Conservation (phyloP, 2,329 filamentous ascomycete species). For the Pyrenochaeta sp. region DNA sequence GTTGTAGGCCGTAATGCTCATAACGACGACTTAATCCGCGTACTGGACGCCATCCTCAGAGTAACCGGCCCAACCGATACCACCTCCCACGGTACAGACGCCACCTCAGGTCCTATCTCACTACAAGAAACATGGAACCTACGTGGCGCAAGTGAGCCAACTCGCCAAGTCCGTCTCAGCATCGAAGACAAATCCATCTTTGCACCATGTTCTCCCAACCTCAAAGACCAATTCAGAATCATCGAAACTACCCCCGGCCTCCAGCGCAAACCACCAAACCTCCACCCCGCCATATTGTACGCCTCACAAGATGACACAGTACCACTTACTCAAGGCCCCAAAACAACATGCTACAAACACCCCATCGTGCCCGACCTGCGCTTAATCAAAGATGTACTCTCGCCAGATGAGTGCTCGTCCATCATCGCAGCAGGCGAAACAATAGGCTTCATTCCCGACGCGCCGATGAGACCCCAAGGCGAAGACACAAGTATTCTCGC, state of each 20-base stretch:
- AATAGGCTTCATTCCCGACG: constrained; percentile 72
- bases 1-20: constrained; percentile 53
- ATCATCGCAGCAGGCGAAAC: constrained; percentile 73
- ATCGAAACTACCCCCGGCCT: constrained; percentile 69
- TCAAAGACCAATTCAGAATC: constrained; percentile 58
- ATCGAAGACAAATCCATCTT: constrained; percentile 64
- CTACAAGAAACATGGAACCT: constrained; percentile 70
- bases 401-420: constrained; percentile 67
- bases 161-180: constrained; percentile 62
- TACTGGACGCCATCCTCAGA: constrained; percentile 71
- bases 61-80: constrained; percentile 69
- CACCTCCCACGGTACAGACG: constrained; percentile 32
- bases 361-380: constrained; percentile 69
- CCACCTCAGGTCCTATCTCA: constrained; percentile 59
- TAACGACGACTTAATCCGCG: constrained; percentile 61
- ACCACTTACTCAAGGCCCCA: constrained; percentile 55
- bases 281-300: constrained; percentile 72
- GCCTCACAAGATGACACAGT: constrained; percentile 67
- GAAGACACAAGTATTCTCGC: constrained; percentile 70
- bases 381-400: constrained; percentile 68
- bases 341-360: constrained; percentile 66
- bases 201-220: constrained; percentile 36
- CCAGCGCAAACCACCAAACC: constrained; percentile 72
- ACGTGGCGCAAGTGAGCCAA: constrained; percentile 51
- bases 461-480: constrained; percentile 71